Conservation (phyloP, 83 land plant species). For the Picea abies region DNA sequence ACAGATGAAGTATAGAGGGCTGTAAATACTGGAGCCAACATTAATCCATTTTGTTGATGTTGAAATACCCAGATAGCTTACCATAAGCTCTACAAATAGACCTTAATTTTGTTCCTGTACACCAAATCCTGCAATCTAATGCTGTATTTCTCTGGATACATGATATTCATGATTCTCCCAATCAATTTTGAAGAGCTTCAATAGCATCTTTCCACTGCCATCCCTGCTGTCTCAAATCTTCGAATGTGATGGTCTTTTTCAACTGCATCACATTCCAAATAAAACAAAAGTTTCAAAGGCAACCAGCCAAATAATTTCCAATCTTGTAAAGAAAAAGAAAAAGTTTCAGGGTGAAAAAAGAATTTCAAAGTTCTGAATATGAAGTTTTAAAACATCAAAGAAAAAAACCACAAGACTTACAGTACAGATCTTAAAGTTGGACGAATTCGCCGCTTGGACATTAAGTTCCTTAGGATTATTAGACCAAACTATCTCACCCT, state of each 20-base stretch:
- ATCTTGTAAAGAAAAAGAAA: not conserved
- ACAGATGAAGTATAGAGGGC: not conserved
- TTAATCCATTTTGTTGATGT: slow-evolving; percentile 3
- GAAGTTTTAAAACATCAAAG: not conserved
- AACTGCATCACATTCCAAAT: slow-evolving; percentile 42
- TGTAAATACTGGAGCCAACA: not conserved
- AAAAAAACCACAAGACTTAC: slow-evolving; percentile 28
- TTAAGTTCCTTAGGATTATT: slow-evolving; percentile 61
- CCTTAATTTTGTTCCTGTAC: not conserved
- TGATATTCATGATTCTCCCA: not conserved
- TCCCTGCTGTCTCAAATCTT: slow-evolving; percentile 72
- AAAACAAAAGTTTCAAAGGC: slow-evolving; percentile 1
- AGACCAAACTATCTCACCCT: slow-evolving; percentile 73
- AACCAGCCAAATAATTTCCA: not conserved
- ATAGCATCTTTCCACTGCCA: slow-evolving; percentile 81
- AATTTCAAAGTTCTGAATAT: not conserved
- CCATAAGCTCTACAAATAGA: not conserved
- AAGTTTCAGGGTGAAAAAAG: not conserved
- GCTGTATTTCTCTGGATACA: not conserved
- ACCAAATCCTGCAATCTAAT: not conserved
- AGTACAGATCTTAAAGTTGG: slow-evolving; percentile 70
- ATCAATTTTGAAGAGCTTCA: slow-evolving; percentile 61
- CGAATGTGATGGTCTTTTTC: slow-evolving; percentile 62
- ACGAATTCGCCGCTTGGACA: slow-evolving; percentile 65
- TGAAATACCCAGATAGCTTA: not conserved